Percentiles rank a stretch among this genome's conserved stretches.
phyloP scores from a whole-genome alignment of 2,329 filamentous ascomycete species.

The Pseudocercospora eumusae region DNA sequence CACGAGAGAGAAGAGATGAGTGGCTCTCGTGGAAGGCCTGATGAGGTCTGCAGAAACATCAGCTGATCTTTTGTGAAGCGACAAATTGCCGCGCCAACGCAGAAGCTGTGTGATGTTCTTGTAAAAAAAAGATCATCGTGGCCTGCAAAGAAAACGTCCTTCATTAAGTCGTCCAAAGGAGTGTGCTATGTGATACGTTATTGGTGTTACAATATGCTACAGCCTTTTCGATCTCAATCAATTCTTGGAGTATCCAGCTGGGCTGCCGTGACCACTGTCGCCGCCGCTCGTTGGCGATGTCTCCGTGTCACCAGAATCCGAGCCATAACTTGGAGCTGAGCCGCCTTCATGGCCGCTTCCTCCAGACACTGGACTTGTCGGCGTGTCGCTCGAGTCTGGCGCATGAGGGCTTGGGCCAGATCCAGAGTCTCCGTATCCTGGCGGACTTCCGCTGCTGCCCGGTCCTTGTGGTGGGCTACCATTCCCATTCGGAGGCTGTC shows the following conservation, averaged over 20 bases:
- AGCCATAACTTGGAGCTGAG: neutral
- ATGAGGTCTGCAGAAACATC: neutral
- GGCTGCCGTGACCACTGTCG: neutral
- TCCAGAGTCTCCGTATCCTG: neutral
- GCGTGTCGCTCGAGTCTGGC: neutral
- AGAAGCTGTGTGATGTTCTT: neutral
- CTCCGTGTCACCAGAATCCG: neutral
- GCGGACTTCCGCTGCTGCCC: neutral
- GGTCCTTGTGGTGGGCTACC: neutral
- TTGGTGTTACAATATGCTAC: conserved; percentile 1
- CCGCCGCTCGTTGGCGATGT: neutral
- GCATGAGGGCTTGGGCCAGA: neutral
- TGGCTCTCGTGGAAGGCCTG: too few relatives aligned
- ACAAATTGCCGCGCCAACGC: neutral
- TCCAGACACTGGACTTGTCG: neutral
- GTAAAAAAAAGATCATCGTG: neutral
- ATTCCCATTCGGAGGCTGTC: neutral
- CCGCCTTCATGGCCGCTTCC: neutral
- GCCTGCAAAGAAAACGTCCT: neutral
- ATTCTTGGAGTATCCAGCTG: neutral
- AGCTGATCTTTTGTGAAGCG: neutral
- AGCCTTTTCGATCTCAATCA: neutral
- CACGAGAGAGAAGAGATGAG: too few relatives aligned
- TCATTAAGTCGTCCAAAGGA: conserved; percentile 4
- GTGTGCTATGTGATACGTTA: conserved; percentile 2